Conservation (phyloP, 345 rosid species). For the Dipteronia sinensis region DNA sequence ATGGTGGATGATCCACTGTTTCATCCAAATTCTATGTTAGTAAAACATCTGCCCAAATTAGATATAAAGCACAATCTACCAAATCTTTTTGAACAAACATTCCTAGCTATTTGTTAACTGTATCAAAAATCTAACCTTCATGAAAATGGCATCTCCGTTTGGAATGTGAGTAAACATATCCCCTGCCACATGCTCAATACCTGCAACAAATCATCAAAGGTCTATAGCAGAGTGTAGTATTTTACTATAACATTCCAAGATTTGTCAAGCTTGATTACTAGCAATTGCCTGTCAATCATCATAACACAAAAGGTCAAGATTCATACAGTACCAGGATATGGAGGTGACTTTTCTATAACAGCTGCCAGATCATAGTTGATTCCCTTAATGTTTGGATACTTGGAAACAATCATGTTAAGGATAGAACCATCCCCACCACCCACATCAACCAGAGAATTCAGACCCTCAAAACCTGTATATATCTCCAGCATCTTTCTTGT, state of each 20-base stretch:
- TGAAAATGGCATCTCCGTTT: constrained; percentile 68
- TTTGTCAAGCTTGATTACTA: too few species aligned
- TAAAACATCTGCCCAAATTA: neutral
- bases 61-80: neutral
- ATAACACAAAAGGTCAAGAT: neutral
- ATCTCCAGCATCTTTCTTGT: constrained; percentile 38
- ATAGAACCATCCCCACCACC: constrained; percentile 60
- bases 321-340: constrained; percentile 36
- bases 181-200: constrained; percentile 46
- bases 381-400: constrained; percentile 43
- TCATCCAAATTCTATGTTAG: neutral
- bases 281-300: neutral
- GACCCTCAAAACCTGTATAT: constrained; percentile 45
- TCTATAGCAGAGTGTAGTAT: neutral
- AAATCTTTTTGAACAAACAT: neutral
- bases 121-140: constrained; percentile 46
- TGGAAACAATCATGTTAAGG: constrained; percentile 46
- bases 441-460: constrained; percentile 50
- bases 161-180: constrained; percentile 50
- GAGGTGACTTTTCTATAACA: constrained; percentile 31
- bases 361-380: constrained; percentile 52
- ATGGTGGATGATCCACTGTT: constrained; percentile 51
- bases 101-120: neutral
- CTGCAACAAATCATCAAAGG: constrained; percentile 17
- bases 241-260: neutral